Evolutionary conservation across 192 early-diverging fungal species (phyloP).

Genomic region (Podila epicladia): DNA sequence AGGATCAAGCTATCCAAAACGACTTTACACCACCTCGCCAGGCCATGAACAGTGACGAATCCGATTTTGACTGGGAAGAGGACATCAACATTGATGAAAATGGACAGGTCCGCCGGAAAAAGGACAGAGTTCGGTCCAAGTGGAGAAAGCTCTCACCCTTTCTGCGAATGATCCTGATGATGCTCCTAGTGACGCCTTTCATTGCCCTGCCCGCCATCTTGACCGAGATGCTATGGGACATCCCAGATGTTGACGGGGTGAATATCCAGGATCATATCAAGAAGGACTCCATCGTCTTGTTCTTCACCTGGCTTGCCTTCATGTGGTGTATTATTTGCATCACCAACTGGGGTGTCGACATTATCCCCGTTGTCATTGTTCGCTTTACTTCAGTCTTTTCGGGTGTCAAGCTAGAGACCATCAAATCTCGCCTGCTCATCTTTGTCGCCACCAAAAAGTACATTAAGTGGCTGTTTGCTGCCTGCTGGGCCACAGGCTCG

Average conservation of each 20-base stretch:
- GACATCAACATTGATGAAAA: conserved; percentile 43
- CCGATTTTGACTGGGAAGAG: conserved; percentile 52
- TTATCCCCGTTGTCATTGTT: conserved; percentile 63
- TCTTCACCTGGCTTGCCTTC: conserved; percentile 60
- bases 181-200: conserved; percentile 61
- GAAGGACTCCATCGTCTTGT: conserved; percentile 57
- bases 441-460: conserved; percentile 64
- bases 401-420: conserved; percentile 57
- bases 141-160: conserved; percentile 66
- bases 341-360: conserved; percentile 57
- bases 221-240: conserved; percentile 53
- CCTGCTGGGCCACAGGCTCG: conserved; percentile 57
- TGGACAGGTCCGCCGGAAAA: conserved; percentile 25
- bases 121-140: conserved; percentile 25
- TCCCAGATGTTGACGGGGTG: not conserved
- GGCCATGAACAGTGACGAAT: conserved; percentile 42
- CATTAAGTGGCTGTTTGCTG: conserved; percentile 64
- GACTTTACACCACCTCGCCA: conserved; percentile 43
- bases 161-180: conserved; percentile 61
- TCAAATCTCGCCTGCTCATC: conserved; percentile 62
- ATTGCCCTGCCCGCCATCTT: conserved; percentile 62
- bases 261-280: conserved; percentile 49
- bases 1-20: conserved; percentile 22
- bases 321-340: conserved; percentile 54
- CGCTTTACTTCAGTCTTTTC: conserved; percentile 56